phyloP scores from a whole-genome alignment of 2,329 filamentous ascomycete species.

The Paraphoma chrysanthemicola region DNA sequence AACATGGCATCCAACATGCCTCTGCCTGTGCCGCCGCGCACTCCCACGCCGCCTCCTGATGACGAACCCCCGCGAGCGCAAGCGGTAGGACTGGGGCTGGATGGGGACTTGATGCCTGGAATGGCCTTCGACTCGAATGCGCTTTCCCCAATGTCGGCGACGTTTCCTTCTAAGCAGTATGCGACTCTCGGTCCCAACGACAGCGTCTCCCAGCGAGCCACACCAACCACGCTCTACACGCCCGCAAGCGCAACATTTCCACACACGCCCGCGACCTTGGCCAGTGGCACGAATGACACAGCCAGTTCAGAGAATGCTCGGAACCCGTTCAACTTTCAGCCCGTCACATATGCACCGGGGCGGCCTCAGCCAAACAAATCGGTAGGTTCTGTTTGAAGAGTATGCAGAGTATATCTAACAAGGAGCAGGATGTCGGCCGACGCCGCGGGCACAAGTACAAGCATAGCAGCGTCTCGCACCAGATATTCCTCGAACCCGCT shows the following conservation, averaged over 20 bases:
- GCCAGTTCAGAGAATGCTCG: conserved; percentile 48
- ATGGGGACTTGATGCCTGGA: conserved; percentile 33
- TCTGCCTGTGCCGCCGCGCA: conserved; percentile 66
- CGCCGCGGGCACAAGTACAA: conserved; percentile 97
- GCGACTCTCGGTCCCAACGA: conserved; percentile 42
- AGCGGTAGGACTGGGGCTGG: conserved; percentile 43
- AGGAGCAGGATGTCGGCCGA: conserved; percentile 79
- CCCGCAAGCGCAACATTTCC: conserved; percentile 45
- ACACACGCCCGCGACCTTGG: conserved; percentile 36
- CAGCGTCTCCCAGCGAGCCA: conserved; percentile 43
- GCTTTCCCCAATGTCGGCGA: conserved; percentile 50
- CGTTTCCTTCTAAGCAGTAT: conserved; percentile 46
- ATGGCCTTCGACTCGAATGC: conserved; percentile 41
- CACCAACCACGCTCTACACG: conserved; percentile 38
- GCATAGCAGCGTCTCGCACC: conserved; percentile 93
- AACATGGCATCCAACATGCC: conserved; percentile 67
- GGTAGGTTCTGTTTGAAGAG: conserved; percentile 20
- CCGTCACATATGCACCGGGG: conserved; percentile 57
- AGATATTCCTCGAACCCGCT: conserved; percentile 94
- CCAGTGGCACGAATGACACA: conserved; percentile 36
- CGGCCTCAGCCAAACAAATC: conserved; percentile 77
- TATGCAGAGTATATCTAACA: conserved; percentile 26
- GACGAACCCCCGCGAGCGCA: conserved; percentile 50
- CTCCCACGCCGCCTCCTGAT: conserved; percentile 68
- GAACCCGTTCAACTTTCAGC: conserved; percentile 94